Evolutionary conservation across 805 yeast genomes (phyloP).

Genomic region (Gaillardinia entomophila): DNA sequence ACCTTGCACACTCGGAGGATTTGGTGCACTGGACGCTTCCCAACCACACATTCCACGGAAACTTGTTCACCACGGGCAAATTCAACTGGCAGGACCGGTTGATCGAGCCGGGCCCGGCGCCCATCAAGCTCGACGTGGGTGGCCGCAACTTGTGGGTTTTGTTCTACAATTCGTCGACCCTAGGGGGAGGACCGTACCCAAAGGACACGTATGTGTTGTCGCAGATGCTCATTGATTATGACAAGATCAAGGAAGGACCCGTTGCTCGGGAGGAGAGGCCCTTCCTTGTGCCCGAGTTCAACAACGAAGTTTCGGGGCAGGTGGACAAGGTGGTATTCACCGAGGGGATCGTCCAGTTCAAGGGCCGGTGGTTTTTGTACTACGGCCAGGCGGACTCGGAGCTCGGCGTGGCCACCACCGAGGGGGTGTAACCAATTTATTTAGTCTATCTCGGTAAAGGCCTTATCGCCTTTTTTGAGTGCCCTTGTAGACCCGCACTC

Average conservation of each 20-base stretch:
- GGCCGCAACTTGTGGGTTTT: constrained; percentile 28
- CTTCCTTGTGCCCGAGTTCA: constrained; percentile 24
- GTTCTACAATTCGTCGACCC: constrained; percentile 34
- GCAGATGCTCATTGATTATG: constrained; percentile 38
- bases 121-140: constrained; percentile 25
- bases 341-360: constrained; percentile 38
- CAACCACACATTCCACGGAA: constrained; percentile 11
- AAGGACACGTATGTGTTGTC: constrained; percentile 29
- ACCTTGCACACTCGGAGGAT: constrained; percentile 31
- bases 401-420: constrained; percentile 37
- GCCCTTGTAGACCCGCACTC: too few species aligned
- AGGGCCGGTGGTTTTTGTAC: constrained; percentile 36
- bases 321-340: constrained; percentile 38
- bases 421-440: too few species aligned
- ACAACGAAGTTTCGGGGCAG: constrained; percentile 33
- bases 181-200: constrained; percentile 26
- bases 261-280: constrained; percentile 33
- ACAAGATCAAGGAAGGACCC: constrained; percentile 28
- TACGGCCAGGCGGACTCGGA: constrained; percentile 40
- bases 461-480: too few species aligned
- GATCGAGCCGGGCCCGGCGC: constrained; percentile 39
- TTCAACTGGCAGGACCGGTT: constrained; percentile 28
- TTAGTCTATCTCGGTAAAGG: too few species aligned
- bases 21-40: constrained; percentile 26
- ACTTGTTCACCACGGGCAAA: constrained; percentile 21